These are phyloP conservation scores for Lophiotrema nucula DNA, from an alignment of 495 filamentous ascomycete genomes.

Conservation along the genomic window DNA sequence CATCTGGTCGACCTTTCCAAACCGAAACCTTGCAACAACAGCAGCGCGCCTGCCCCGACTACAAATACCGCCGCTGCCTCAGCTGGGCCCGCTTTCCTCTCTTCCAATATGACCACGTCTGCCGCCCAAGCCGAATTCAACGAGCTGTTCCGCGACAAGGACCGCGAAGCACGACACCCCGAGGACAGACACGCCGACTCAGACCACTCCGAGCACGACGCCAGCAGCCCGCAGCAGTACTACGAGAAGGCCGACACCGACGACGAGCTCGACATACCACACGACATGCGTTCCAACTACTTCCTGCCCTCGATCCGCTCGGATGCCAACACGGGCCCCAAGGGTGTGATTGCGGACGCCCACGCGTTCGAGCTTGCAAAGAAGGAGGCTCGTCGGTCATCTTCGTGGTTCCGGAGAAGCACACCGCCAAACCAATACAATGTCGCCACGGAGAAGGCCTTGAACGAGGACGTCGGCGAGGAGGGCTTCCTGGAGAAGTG, in stretches of 20 bases:
- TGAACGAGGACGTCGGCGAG: slow-evolving; percentile 62
- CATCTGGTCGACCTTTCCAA: slow-evolving; percentile 9
- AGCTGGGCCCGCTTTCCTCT: slow-evolving; percentile 1
- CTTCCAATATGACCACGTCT: slow-evolving; percentile 37
- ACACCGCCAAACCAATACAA: slow-evolving; percentile 27
- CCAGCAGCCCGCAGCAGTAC: slow-evolving; percentile 31
- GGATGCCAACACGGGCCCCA: slow-evolving; percentile 89
- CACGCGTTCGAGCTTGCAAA: slow-evolving; percentile 82
- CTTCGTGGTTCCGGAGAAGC: slow-evolving; percentile 21
- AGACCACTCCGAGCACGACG: slow-evolving; percentile 36
- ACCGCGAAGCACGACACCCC: slow-evolving; percentile 52
- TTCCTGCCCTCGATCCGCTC: slow-evolving; percentile 50
- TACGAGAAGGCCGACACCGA: slow-evolving; percentile 49
- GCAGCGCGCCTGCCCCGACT: background rate
- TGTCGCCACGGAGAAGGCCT: slow-evolving; percentile 45
- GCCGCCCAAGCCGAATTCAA: slow-evolving; percentile 87
- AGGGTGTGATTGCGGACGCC: slow-evolving; percentile 96
- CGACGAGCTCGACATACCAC: slow-evolving; percentile 53
- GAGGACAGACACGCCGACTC: slow-evolving; percentile 48
- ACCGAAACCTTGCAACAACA: slow-evolving; percentile 4
- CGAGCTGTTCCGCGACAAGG: slow-evolving; percentile 60
- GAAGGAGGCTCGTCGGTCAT: slow-evolving; percentile 49
- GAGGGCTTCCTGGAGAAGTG: slow-evolving; percentile 81
- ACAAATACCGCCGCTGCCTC: slow-evolving; percentile 26
- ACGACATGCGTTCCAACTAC: slow-evolving; percentile 57